phyloP scores from a whole-genome alignment of 2,329 filamentous ascomycete genomes.

The Sporothrix variecibatus region DNA sequence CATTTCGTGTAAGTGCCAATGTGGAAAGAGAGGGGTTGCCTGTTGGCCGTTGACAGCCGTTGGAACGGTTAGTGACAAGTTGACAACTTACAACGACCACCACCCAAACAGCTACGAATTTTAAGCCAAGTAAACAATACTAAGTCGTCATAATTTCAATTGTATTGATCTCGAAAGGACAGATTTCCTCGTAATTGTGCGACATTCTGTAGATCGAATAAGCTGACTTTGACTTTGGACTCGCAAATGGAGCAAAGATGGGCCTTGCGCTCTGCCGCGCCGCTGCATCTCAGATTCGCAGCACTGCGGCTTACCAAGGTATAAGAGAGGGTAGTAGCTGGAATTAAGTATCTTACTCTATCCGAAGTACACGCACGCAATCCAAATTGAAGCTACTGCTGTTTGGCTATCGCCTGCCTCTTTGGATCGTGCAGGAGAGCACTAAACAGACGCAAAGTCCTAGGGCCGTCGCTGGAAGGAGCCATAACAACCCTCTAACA shows the following conservation, averaged over 20 bases:
- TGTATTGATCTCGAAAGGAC: too few species aligned
- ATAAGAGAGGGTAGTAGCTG: background rate
- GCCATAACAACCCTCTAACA: background rate
- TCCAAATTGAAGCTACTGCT: background rate
- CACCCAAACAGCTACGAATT: too few species aligned
- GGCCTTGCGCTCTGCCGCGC: background rate
- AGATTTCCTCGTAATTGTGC: background rate
- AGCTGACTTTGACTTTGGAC: background rate
- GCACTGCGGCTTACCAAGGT: background rate
- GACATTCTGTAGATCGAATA: background rate
- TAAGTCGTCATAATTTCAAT: too few species aligned
- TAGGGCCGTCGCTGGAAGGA: background rate
- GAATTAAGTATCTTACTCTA: background rate
- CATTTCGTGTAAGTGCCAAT: too few species aligned
- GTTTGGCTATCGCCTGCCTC: background rate
- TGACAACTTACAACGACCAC: too few species aligned
- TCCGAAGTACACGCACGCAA: background rate
- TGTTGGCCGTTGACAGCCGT: too few species aligned
- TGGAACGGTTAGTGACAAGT: too few species aligned
- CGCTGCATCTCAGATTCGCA: background rate
- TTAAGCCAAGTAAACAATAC: too few species aligned
- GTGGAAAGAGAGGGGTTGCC: too few species aligned
- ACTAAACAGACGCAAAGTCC: background rate
- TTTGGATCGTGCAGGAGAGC: background rate
- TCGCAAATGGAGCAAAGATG: background rate